Conservation (phyloP, 805 yeast species). For the Zygoascus flipseniorum region DNA sequence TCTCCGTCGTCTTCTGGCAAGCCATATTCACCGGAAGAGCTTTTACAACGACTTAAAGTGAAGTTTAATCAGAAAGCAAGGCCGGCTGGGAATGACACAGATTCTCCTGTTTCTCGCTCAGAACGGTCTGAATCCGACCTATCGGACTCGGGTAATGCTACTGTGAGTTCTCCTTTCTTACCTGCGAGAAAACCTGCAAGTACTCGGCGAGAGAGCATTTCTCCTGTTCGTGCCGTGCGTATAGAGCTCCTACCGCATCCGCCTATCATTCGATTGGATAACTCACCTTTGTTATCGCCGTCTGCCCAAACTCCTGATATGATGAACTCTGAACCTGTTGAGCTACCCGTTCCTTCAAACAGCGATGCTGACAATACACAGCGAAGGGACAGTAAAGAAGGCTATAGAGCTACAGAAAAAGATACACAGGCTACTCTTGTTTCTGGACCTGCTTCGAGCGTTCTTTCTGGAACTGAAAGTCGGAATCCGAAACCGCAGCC, state of each 20-base stretch:
- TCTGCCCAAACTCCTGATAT: not conserved
- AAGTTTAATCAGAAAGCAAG: not conserved
- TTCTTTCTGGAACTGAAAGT: not conserved
- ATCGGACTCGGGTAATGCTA: not conserved
- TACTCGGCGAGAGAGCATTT: not conserved
- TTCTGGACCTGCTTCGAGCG: not conserved
- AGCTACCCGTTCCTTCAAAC: not conserved
- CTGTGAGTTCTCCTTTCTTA: not conserved
- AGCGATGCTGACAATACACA: not conserved
- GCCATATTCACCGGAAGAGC: not conserved
- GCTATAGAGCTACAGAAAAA: not conserved
- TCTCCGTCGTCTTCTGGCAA: not conserved
- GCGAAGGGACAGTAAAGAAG: not conserved
- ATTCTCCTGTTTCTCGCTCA: not conserved
- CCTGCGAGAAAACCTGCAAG: not conserved
- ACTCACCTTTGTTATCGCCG: not conserved
- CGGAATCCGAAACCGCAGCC: not conserved
- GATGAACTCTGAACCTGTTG: not conserved
- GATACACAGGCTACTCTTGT: not conserved
- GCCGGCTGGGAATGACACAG: not conserved
- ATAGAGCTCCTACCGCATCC: not conserved
- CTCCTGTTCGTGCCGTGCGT: constrained; percentile 1
- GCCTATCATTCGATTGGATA: not conserved
- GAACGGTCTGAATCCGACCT: not conserved
- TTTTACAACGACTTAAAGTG: not conserved